Evolutionary conservation across 352 stramenopile species (phyloP).

Genomic region (Halophytophthora polymorphica): DNA sequence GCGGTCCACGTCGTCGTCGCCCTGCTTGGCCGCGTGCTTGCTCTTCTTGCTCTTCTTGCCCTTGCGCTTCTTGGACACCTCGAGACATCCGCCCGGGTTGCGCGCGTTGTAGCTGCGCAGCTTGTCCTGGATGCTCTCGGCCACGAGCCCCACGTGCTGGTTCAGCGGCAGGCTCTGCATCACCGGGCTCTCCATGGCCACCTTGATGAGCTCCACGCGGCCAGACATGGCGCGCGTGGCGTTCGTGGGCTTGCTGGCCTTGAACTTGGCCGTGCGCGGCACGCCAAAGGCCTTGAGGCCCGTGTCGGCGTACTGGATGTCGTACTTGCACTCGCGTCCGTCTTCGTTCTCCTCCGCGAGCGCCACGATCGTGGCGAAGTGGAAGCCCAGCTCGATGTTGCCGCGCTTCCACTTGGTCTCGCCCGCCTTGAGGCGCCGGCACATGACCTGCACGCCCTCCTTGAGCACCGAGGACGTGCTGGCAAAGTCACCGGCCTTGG

Average conservation of each 20-base stretch:
- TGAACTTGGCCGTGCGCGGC: constrained; percentile 74
- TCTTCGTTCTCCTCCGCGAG: constrained; percentile 65
- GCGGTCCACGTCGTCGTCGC: constrained; percentile 48
- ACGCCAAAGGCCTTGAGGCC: constrained; percentile 77
- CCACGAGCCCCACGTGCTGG: constrained; percentile 84
- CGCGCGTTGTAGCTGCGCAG: constrained; percentile 73
- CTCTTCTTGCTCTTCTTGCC: constrained; percentile 79
- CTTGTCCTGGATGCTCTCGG: constrained; percentile 83
- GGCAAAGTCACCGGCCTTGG: constrained; percentile 44
- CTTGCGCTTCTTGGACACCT: constrained; percentile 58
- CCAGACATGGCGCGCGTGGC: constrained; percentile 75
- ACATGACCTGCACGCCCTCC: constrained; percentile 57
- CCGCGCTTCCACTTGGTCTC: constrained; percentile 87
- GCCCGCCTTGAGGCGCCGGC: constrained; percentile 67
- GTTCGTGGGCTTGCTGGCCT: constrained; percentile 61
- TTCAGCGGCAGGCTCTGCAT: constrained; percentile 86
- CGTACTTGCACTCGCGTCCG: constrained; percentile 70
- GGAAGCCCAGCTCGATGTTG: constrained; percentile 74
- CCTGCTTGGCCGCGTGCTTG: constrained; percentile 22
- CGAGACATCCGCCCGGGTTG: constrained; percentile 72
- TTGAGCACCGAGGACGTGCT: constrained; percentile 38
- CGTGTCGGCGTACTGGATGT: constrained; percentile 86
- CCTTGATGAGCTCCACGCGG: constrained; percentile 77
- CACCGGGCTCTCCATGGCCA: constrained; percentile 70
- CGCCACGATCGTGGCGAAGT: constrained; percentile 64